Base-by-base conservation (phyloP, 2,329 filamentous ascomycete genomes). In the Nemania serpens region DNA sequence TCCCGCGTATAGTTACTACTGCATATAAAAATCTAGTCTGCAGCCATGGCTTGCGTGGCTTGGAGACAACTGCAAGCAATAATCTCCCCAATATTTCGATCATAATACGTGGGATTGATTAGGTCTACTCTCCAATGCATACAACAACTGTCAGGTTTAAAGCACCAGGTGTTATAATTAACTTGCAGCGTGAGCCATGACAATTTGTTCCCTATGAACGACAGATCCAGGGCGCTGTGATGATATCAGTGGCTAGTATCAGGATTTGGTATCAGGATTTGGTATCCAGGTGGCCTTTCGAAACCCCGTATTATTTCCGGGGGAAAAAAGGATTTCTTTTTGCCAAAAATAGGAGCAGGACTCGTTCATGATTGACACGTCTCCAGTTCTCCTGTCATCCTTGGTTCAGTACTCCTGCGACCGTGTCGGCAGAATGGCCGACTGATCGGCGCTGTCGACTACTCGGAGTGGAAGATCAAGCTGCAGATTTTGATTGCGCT, bases 1-100 rank as follows among this genome's bases (percentile, higher is more conserved):
- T 50, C 56, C 37, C n/a, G n/a, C n/a, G n/a, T n/a, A n/a, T 45
- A 59, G 47, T 5, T n/a, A n/a, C 41, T 56, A 17, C 48, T 17
- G 60, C 52, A 60, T 60, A 47, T 57, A 29, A 52, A 45, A 59
- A 43, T 55, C 41, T 18, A 41, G 56, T 48, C 49, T 7, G 34
- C 51, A 55, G 29, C 47, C 42, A 55, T 49, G 34, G 41, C 41
- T 55, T 55, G 51, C 46, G 39, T 33, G 47, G 47, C 54, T 29
- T 43, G 36, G 42, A 48, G 57, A 20, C 49, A 52, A 45, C 42
- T 58, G 49, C 45, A 46, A 33, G 43, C 39, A 13, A 46, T 39
- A 10, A 4, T 36, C 34, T 4, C 4, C 37, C 34, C n/a, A n/a
- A 29, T 42, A 46, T 5, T n/a, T 52, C 42, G 22, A 59, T 22